Base-by-base conservation (phyloP, 495 filamentous ascomycete species). In the Letharia columbiana region DNA sequence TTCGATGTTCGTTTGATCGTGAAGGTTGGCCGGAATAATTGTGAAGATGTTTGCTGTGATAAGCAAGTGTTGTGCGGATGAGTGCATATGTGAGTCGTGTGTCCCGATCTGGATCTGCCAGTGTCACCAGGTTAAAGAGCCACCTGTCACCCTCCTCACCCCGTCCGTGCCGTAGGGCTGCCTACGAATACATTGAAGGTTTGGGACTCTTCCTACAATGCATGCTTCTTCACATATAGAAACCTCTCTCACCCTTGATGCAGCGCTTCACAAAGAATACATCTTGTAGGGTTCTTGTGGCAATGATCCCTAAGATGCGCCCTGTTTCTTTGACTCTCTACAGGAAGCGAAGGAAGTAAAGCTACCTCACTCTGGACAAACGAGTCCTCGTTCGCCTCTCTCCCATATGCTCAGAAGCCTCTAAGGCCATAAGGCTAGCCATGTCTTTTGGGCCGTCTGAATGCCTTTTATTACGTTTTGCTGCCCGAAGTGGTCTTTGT, bases 161-260 rank as follows among this genome's bases (percentile, higher is more conserved):
- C 50, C 50, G 52, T 56, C 52, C 31, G 52, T 56, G 52, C 31
- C 52, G 52, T 56, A 56, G 52, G 52, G 52, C 52, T 56, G 52
- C 52, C 52, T 56, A 31, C 52, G 52, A 56, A 56, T 56, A 35
- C 31, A 28, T 35, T 56, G 31, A 56, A 0, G 7, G 5, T 31
- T 31, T 52, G 3, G n/a, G 49, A 20, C 9, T 28, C 47, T 50
- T 50, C 8, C 10, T 20, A 50, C 18, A 10, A 50, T 3, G n/a
- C n/a, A 50, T 23, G 10, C 49, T n/a, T 52, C 23, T 52, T 31
- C 23, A 28, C 49, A 10, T 35, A 4, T 31, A 33, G 52, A 5
- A 35, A 56, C 11, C 10, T 10, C 28, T 56, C 49, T 20, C 18
- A 18, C 10, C 17, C 18, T 17, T 20, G 7, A 20, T 4, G 44